Evolutionary conservation across 228 moss, liverwort and hornwort species (phyloP).

Genomic region (Sphagnum magellanicum): DNA sequence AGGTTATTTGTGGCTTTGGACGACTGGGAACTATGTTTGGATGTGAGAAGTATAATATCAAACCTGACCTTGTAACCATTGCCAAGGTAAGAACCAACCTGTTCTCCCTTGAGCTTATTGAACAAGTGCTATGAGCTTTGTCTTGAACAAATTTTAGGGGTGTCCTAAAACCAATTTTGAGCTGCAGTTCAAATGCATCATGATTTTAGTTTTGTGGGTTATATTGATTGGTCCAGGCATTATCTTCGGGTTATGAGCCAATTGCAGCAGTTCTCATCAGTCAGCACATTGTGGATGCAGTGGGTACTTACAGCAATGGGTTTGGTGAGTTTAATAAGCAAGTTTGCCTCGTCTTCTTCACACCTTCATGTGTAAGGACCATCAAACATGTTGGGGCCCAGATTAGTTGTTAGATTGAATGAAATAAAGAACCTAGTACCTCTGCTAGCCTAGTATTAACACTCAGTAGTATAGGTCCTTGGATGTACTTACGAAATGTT

Average conservation of each 20-base stretch:
- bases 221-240: slow-evolving; percentile 31
- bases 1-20: slow-evolving; percentile 95
- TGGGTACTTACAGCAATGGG: slow-evolving; percentile 52
- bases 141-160: no score
- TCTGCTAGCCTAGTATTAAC: no score
- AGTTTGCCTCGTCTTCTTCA: not conserved
- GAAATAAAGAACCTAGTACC: no score
- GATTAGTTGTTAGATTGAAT: no score
- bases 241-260: slow-evolving; percentile 89
- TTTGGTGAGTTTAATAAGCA: slow-evolving; percentile 28
- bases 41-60: slow-evolving; percentile 66
- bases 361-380: not conserved
- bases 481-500: no score
- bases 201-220: no score
- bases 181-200: no score
- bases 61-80: slow-evolving; percentile 78
- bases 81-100: slow-evolving; percentile 60
- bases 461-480: no score
- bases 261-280: slow-evolving; percentile 75
- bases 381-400: not conserved
- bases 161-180: no score
- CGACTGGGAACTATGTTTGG: slow-evolving; percentile 96
- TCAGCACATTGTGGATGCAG: slow-evolving; percentile 50
- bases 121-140: no score
- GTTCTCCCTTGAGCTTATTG: not conserved